Evolutionary conservation across 2,329 filamentous ascomycete species (phyloP).

Genomic region (Daldinia eschscholtzii): DNA sequence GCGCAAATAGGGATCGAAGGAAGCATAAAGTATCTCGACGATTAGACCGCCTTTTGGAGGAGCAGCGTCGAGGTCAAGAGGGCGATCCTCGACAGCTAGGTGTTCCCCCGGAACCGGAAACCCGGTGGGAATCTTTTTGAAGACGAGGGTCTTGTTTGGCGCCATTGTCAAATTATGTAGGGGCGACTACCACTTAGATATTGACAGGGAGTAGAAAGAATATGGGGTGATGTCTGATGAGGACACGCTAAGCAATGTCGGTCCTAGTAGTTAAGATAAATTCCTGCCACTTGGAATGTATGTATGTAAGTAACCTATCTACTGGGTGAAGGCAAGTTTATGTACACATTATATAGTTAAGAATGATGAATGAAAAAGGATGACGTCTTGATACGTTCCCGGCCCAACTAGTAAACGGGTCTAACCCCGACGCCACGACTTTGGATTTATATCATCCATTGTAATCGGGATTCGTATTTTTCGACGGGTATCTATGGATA

Average conservation of each 20-base stretch:
- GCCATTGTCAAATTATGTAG: conserved; percentile 50
- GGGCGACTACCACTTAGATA: background rate
- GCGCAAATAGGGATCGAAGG: conserved; percentile 80
- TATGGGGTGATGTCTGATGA: background rate
- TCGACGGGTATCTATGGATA: conserved; percentile 8
- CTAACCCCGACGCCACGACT: background rate
- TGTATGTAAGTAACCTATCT: background rate
- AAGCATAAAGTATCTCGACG: conserved; percentile 74
- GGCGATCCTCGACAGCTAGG: conserved; percentile 69
- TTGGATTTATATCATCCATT: background rate
- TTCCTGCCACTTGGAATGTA: background rate
- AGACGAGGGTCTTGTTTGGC: conserved; percentile 77
- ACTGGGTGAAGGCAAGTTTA: background rate
- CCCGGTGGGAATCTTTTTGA: conserved; percentile 71
- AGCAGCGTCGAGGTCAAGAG: conserved; percentile 70
- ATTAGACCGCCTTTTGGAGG: conserved; percentile 71
- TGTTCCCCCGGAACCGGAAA: conserved; percentile 76
- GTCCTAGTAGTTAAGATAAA: background rate
- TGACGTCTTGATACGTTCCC: conserved; percentile 27
- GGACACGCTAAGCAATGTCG: background rate
- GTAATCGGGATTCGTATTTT: conserved; percentile 4
- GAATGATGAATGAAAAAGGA: background rate
- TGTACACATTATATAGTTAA: background rate
- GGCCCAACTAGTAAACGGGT: background rate
- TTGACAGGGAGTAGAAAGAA: background rate